Conservation (phyloP, 2,329 filamentous ascomycete genomes). For the Monosporascus sp. region DNA sequence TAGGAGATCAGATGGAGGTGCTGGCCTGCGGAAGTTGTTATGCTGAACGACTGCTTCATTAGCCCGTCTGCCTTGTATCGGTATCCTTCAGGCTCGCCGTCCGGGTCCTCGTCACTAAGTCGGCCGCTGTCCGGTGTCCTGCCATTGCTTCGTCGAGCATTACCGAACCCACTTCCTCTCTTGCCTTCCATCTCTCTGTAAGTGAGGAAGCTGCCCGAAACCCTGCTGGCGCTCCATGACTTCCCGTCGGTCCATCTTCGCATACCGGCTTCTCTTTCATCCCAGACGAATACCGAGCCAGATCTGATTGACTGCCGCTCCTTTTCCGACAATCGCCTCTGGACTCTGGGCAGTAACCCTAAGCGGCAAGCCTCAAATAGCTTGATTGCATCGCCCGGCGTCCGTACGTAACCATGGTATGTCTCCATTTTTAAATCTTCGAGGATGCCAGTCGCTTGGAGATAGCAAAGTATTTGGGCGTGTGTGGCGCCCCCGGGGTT, state of each 20-base stretch:
- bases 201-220: conserved; percentile 94
- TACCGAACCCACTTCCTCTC: conserved; percentile 71
- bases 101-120: conserved; percentile 78
- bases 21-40: conserved; percentile 81
- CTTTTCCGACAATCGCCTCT: conserved; percentile 90
- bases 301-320: conserved; percentile 94
- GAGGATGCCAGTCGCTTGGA: too few relatives aligned
- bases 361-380: conserved; percentile 96
- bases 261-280: conserved; percentile 97
- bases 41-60: conserved; percentile 99
- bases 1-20: conserved; percentile 98
- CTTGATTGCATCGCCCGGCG: conserved; percentile 94
- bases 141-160: conserved; percentile 50
- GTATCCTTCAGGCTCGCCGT: conserved; percentile 83
- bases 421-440: conserved; percentile 69
- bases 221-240: conserved; percentile 96
- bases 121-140: conserved; percentile 81
- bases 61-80: conserved; percentile 93
- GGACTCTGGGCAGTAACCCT: conserved; percentile 83
- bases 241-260: conserved; percentile 97
- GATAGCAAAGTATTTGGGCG: too few relatives aligned
- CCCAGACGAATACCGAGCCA: conserved; percentile 99
- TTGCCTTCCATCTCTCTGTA: conserved; percentile 99
- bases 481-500: background rate
- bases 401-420: conserved; percentile 89